Base-by-base conservation (phyloP, 2,329 filamentous ascomycete species). In the Beauveria varroae region DNA sequence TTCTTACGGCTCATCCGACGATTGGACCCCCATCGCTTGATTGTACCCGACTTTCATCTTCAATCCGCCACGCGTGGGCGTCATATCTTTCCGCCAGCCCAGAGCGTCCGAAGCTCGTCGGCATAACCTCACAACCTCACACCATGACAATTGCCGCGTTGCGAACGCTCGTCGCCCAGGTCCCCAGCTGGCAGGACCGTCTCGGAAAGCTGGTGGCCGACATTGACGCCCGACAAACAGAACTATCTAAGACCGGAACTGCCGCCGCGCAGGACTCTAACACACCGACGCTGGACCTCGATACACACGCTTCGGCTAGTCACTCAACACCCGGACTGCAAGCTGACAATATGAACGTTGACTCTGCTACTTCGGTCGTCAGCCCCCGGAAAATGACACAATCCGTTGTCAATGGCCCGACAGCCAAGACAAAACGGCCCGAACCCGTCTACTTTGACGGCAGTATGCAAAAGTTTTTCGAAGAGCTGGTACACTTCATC, bases 371-470 rank as follows among this genome's bases (percentile, higher is more conserved):
- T n/a, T 49, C 58, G 7, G 51, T 26, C 43, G 26, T 7, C 24
- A 44, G 41, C 51, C 43, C 30, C 43, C 51, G 34, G 7, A 51
- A 22, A 14, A 43, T 44, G 9, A 26, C 58, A 30, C 26, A 28
- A 3, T 40, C 18, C 22, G 16, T 40, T 16, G 41, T 16, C 10
- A 59, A 60, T 28, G 50, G 49, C 18, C 41, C 16, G 10, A 18
- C 20, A 8, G 18, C 43, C 30, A 55, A 57, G 55, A 28, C n/a
- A 18, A 50, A 24, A 12, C 49, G 34, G 43, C 22, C 89, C 91
- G 80, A 87, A 93, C 52, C 51, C 16, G 89, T 97, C n/a, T 93
- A 91, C 74, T 97, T 97, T 71, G 93, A 97, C 71, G 90, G 89
- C 66, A 87, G 91, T 64, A 87, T 96, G 3, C 92, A 97, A 71